Conservation (phyloP, 495 filamentous ascomycete species). For the Podospora pseudopauciseta region DNA sequence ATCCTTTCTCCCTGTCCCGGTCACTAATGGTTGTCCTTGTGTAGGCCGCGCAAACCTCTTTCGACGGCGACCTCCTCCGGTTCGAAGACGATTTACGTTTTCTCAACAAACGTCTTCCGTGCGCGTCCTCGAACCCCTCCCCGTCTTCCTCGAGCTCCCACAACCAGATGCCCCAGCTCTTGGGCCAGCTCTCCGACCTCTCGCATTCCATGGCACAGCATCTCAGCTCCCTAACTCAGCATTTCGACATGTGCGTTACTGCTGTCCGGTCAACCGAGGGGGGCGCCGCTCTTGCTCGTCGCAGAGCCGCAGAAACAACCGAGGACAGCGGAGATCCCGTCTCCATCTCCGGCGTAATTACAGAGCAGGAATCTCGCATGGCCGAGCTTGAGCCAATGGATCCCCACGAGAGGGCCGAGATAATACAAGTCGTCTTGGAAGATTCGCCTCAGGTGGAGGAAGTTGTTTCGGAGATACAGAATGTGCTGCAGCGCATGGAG, state of each 20-base stretch:
- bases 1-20: neutral
- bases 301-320: conserved; percentile 52
- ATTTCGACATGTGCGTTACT: conserved; percentile 92
- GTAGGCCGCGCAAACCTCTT: conserved; percentile 56
- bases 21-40: conserved; percentile 15
- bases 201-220: conserved; percentile 80
- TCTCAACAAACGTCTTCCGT: conserved; percentile 40
- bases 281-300: conserved; percentile 65
- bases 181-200: conserved; percentile 69
- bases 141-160: conserved; percentile 39
- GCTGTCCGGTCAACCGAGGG: conserved; percentile 93
- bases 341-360: conserved; percentile 53
- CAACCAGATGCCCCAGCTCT: conserved; percentile 60
- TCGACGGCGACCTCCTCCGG: conserved; percentile 58
- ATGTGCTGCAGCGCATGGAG: conserved; percentile 75
- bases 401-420: conserved; percentile 71
- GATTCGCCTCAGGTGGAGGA: conserved; percentile 88
- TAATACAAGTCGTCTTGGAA: conserved; percentile 75
- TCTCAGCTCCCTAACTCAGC: conserved; percentile 76
- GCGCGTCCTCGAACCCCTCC: conserved; percentile 31
- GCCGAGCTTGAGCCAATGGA: conserved; percentile 66
- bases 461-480: conserved; percentile 78
- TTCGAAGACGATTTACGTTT: conserved; percentile 57
- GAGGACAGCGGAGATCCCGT: conserved; percentile 60
- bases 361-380: conserved; percentile 56